phyloP scores from a whole-genome alignment of 2,329 filamentous ascomycete genomes.

The Cordyceps tenuipes region DNA sequence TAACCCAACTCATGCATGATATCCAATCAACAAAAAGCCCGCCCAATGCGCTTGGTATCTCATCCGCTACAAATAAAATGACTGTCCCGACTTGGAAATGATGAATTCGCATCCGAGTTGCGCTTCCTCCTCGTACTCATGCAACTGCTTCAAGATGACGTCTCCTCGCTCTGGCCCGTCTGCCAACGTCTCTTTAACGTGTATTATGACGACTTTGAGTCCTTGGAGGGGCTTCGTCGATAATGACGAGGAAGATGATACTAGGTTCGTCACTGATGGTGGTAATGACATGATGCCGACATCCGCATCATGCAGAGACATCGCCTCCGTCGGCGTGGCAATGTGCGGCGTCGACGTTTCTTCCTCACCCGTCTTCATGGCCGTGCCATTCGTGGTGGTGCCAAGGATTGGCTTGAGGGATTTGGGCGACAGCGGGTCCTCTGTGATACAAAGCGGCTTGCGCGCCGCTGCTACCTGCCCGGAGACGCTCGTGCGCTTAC shows the following conservation, averaged over 20 bases:
- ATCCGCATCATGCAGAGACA: slow-evolving; percentile 33
- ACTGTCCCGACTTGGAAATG: slow-evolving; percentile 59
- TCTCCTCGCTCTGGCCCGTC: slow-evolving; percentile 60
- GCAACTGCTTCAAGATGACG: slow-evolving; percentile 61
- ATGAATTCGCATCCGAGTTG: slow-evolving; percentile 73
- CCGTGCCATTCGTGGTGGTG: slow-evolving; percentile 14
- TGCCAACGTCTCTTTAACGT: slow-evolving; percentile 78
- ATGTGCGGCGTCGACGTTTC: slow-evolving; percentile 33
- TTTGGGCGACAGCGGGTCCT: too few relatives aligned
- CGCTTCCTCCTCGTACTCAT: slow-evolving; percentile 53
- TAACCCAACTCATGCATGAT: background rate
- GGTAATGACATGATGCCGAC: slow-evolving; percentile 12
- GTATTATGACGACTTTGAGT: slow-evolving; percentile 78
- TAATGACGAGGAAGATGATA: slow-evolving; percentile 12
- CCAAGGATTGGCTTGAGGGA: slow-evolving; percentile 17
- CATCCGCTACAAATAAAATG: slow-evolving; percentile 36
- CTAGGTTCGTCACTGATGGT: background rate
- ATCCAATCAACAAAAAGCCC: slow-evolving; percentile 13
- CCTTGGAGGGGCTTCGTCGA: slow-evolving; percentile 53
- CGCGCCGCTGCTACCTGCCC: slow-evolving; percentile 31
- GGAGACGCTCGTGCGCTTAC: slow-evolving; percentile 46
- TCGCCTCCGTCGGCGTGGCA: slow-evolving; percentile 39
- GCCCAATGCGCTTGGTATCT: background rate
- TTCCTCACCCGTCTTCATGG: background rate
- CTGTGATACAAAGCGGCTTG: slow-evolving; percentile 28